A percentile compares a stretch with the other conserved stretches of the same genome.
Evolutionary conservation across 305 asterid species (phyloP).

Genomic region (Striga hermonthica): DNA sequence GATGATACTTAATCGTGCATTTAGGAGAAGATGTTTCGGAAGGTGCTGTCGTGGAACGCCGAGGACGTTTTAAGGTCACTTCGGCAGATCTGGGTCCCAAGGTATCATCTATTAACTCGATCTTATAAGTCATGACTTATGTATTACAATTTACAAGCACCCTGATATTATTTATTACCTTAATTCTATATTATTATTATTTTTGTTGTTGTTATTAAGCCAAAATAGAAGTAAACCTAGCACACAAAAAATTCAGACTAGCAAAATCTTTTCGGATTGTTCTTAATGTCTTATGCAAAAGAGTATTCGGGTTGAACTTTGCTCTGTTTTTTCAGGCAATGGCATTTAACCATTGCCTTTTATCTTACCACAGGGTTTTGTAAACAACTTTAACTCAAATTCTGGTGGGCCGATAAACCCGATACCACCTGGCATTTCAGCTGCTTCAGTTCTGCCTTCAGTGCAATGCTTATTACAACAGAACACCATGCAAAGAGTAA

Average conservation of each 20-base stretch:
- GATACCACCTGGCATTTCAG: conserved; percentile 40
- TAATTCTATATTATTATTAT: not conserved
- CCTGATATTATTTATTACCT: too few relatives aligned
- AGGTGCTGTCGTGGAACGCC: conserved; percentile 75
- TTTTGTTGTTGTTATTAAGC: not conserved
- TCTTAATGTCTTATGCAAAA: not conserved
- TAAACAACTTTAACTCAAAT: conserved; percentile 40
- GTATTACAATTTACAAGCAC: too few relatives aligned
- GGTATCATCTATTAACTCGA: conserved; percentile 34
- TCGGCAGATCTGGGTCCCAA: conserved; percentile 72
- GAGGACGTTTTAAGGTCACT: conserved; percentile 97
- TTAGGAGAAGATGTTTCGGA: conserved; percentile 79
- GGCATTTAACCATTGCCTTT: conserved; percentile 47
- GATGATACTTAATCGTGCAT: conserved; percentile 8
- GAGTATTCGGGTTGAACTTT: conserved; percentile 29
- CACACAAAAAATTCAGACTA: not conserved
- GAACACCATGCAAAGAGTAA: conserved; percentile 76
- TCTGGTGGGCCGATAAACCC: conserved; percentile 52
- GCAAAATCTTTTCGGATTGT: conserved; percentile 10
- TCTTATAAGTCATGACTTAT: not conserved
- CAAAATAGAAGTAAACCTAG: not conserved
- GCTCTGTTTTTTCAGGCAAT: conserved; percentile 32
- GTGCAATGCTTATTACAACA: conserved; percentile 76
- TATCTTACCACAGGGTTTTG: conserved; percentile 49
- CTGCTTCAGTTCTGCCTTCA: conserved; percentile 70